phyloP scores from a whole-genome alignment of 768 basidiomycete genomes.

The Tricholoma saponaceum region DNA sequence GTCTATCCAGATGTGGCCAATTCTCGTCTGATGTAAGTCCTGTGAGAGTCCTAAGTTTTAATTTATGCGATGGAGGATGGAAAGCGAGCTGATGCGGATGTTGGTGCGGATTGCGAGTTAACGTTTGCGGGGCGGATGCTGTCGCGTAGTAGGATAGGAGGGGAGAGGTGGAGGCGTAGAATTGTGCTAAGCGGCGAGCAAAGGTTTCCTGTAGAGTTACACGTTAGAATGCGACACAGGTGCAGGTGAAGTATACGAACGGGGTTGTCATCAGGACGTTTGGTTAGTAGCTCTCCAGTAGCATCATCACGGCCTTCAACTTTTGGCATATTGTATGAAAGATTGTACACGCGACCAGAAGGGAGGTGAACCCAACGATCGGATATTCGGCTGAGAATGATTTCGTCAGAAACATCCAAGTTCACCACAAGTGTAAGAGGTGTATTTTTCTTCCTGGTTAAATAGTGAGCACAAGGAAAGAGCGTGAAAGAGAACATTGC shows the following conservation, averaged over 20 bases:
- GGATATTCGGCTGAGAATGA: slow-evolving; percentile 82
- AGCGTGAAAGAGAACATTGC: slow-evolving; percentile 13
- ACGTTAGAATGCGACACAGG: not conserved
- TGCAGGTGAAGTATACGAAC: slow-evolving; percentile 38
- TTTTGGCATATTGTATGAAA: slow-evolving; percentile 81
- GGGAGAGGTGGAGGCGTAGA: slow-evolving; percentile 78
- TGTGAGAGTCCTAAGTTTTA: slow-evolving; percentile 55
- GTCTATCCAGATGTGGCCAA: slow-evolving; percentile 76
- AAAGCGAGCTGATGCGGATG: slow-evolving; percentile 52
- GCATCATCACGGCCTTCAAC: slow-evolving; percentile 78
- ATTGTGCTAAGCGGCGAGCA: slow-evolving; percentile 67
- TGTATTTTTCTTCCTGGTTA: slow-evolving; percentile 49
- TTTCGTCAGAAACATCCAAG: slow-evolving; percentile 82
- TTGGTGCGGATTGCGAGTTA: slow-evolving; percentile 28
- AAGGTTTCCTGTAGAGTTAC: slow-evolving; percentile 60
- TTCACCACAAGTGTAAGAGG: slow-evolving; percentile 82
- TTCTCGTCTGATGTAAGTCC: slow-evolving; percentile 86
- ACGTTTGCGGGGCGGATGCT: slow-evolving; percentile 17
- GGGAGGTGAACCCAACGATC: slow-evolving; percentile 88
- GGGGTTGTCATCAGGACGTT: slow-evolving; percentile 86
- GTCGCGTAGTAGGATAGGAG: slow-evolving; percentile 68
- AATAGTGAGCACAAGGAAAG: not conserved
- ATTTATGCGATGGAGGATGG: slow-evolving; percentile 36
- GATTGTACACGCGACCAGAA: slow-evolving; percentile 88
- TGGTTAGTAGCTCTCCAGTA: slow-evolving; percentile 85